Evolutionary conservation across 2,329 filamentous ascomycete genomes (phyloP).

Genomic region (Fusarium equiseti): DNA sequence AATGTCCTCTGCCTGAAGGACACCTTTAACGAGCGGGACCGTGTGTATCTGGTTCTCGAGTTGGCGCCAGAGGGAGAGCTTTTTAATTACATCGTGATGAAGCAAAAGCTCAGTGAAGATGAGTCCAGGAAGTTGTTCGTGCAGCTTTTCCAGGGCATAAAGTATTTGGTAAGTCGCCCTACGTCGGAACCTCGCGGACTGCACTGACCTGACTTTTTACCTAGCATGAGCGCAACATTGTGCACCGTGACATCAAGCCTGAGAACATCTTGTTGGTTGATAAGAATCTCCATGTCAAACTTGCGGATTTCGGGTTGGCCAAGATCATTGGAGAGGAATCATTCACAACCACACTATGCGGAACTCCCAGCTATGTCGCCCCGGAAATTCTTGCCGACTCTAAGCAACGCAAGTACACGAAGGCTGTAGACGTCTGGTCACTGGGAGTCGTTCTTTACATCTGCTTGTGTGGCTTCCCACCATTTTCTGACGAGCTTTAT

Average conservation of each 20-base stretch:
- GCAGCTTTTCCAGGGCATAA: constrained; percentile 92
- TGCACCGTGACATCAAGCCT: constrained; percentile 97
- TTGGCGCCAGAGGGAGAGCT: constrained; percentile 92
- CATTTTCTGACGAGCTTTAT: constrained; percentile 94
- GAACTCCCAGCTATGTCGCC: constrained; percentile 97
- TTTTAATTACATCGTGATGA: constrained; percentile 94
- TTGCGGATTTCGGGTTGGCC: constrained; percentile 95
- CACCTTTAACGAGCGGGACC: constrained; percentile 91
- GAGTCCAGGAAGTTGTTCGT: constrained; percentile 89
- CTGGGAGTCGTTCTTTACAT: constrained; percentile 98
- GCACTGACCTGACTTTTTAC: constrained; percentile 6
- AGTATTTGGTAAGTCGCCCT: constrained; percentile 81
- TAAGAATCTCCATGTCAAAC: constrained; percentile 85
- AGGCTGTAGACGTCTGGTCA: constrained; percentile 96
- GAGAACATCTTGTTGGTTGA: constrained; percentile 94
- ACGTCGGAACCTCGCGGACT: neutral
- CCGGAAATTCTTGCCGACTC: constrained; percentile 92
- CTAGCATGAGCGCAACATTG: constrained; percentile 95
- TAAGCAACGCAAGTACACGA: constrained; percentile 88
- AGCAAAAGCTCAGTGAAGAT: constrained; percentile 85
- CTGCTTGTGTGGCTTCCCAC: constrained; percentile 94
- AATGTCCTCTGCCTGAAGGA: constrained; percentile 94
- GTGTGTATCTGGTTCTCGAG: constrained; percentile 91
- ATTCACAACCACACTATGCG: constrained; percentile 95
- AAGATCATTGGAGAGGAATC: constrained; percentile 99